Conservation (phyloP, 2,329 filamentous ascomycete species). For the Penicillium sp. region DNA sequence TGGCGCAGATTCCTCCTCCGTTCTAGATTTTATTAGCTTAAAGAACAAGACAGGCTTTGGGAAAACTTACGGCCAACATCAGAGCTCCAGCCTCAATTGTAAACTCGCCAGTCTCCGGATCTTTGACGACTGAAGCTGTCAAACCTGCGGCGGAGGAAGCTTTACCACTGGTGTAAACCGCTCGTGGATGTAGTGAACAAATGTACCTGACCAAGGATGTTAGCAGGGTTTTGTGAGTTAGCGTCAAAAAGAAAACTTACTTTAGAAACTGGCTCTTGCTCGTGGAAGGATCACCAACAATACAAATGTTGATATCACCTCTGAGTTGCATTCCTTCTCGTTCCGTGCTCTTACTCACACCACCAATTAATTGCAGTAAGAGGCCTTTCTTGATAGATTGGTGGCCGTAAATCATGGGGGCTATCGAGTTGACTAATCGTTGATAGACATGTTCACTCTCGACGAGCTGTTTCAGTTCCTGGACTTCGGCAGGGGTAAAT, state of each 20-base stretch:
- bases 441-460: constrained; percentile 95
- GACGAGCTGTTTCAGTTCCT: constrained; percentile 88
- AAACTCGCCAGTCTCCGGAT: constrained; percentile 97
- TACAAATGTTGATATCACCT: constrained; percentile 98
- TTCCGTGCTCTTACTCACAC: constrained; percentile 83
- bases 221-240: constrained; percentile 4
- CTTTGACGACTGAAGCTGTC: constrained; percentile 93
- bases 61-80: constrained; percentile 69
- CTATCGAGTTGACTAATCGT: constrained; percentile 85
- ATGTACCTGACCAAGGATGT: constrained; percentile 59
- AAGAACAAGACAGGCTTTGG: neutral
- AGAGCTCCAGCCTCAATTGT: constrained; percentile 97
- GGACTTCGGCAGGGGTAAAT: constrained; percentile 80
- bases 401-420: constrained; percentile 95
- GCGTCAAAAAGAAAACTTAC: constrained; percentile 30
- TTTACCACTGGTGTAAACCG: constrained; percentile 96
- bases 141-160: constrained; percentile 96
- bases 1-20: constrained; percentile 93
- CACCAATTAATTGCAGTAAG: constrained; percentile 90
- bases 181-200: constrained; percentile 91
- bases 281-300: constrained; percentile 94
- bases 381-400: constrained; percentile 97
- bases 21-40: constrained; percentile 26
- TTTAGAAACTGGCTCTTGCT: constrained; percentile 98
- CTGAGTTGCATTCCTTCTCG: constrained; percentile 87